Percentiles rank a stretch among this genome's conserved stretches.
phyloP scores from a whole-genome alignment of 306 rosid species.

The Lathyrus sativus region DNA sequence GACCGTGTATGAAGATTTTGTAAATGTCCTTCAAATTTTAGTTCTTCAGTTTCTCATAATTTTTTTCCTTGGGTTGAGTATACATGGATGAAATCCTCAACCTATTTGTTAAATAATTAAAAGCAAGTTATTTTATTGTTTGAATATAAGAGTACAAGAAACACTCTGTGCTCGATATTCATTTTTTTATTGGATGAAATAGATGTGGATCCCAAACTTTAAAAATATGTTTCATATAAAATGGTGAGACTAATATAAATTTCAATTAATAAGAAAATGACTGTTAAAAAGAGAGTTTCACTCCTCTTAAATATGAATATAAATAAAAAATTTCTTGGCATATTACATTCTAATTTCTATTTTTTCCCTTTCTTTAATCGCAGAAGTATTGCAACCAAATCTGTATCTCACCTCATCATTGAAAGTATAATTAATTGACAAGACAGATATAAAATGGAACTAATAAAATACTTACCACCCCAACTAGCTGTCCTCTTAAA shows the following conservation, averaged over 20 bases:
- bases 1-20: not conserved
- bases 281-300: no score
- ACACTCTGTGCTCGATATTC: no score
- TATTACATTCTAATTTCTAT: not conserved
- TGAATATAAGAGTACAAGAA: no score
- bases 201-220: no score
- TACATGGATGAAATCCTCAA: not conserved
- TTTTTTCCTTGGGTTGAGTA: not conserved
- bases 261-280: no score
- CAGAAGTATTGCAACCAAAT: not conserved
- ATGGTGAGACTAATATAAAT: no score
- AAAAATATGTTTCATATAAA: no score
- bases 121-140: not conserved
- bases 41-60: not conserved
- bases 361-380: not conserved
- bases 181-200: no score
- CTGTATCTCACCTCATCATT: constrained; percentile 1
- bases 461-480: constrained; percentile 46
- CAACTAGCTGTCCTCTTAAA: constrained; percentile 36
- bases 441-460: not conserved
- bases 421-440: not conserved
- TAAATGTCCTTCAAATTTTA: not conserved
- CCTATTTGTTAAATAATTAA: not conserved
- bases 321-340: not conserved
- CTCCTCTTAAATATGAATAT: not conserved